Percentiles rank a stretch among this genome's conserved stretches.
phyloP scores from a whole-genome alignment of 1,139 yeast genomes.

The Yamadazyma sp. region DNA sequence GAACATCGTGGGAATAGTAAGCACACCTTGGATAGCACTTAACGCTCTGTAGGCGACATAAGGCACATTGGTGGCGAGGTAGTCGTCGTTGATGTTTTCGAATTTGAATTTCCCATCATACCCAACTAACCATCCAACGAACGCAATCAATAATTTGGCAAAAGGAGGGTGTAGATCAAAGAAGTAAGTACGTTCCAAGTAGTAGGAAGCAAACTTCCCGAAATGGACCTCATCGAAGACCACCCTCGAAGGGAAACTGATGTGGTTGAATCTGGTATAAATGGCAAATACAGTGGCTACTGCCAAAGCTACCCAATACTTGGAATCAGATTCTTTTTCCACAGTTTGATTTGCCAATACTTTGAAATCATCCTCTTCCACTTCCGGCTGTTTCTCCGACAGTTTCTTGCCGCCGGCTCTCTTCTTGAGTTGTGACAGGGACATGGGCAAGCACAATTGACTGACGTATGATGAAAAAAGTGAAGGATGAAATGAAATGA shows the following conservation, averaged over 20 bases:
- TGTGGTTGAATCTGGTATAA: slow-evolving; percentile 65
- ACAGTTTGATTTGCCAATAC: slow-evolving; percentile 7
- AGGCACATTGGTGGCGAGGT: slow-evolving; percentile 76
- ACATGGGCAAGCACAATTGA: background rate
- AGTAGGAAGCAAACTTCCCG: slow-evolving; percentile 92
- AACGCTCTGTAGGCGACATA: slow-evolving; percentile 83
- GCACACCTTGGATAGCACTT: slow-evolving; percentile 78
- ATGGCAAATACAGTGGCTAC: slow-evolving; percentile 67
- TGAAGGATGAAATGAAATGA: background rate
- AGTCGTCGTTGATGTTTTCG: slow-evolving; percentile 85
- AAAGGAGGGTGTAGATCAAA: slow-evolving; percentile 98
- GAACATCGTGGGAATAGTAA: slow-evolving; percentile 81
- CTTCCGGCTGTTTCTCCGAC: slow-evolving; percentile 1
- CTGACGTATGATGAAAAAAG: background rate
- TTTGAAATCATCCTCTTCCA: slow-evolving; percentile 8
- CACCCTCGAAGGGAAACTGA: slow-evolving; percentile 78
- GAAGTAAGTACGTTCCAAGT: slow-evolving; percentile 78
- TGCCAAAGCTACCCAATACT: slow-evolving; percentile 43
- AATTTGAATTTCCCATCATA: slow-evolving; percentile 90
- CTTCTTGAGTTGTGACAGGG: slow-evolving; percentile 21
- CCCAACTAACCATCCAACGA: slow-evolving; percentile 85
- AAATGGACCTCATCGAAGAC: slow-evolving; percentile 98
- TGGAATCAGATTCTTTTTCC: slow-evolving; percentile 26
- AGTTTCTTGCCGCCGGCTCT: slow-evolving; percentile 11
- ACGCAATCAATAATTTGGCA: slow-evolving; percentile 89